Evolutionary conservation across 768 basidiomycete species (phyloP), one percentile per base, ranked within the genome.

Genomic region (Amanita polypyramis): DNA sequence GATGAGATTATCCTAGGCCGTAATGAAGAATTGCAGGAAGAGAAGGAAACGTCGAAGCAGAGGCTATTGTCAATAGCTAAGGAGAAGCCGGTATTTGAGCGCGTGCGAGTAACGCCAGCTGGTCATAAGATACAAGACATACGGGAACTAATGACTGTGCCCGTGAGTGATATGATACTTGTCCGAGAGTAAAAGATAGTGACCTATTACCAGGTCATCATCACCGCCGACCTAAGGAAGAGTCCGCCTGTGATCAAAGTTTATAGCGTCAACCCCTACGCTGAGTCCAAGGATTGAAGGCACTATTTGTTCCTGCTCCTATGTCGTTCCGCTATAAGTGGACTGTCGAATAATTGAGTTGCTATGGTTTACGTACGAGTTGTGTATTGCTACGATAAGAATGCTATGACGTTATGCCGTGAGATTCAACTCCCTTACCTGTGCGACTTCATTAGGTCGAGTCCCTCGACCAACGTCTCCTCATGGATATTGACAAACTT

Each of bases 71-170:
- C 90, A 11, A 79, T 82, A 47, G 75, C 80, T 17, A 90, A 87
- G 66, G 66, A 76, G 39, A 73, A 79, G 55, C 88, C 89, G 11
- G 68, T 76, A 52, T 96, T 95, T 58, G 90, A 95, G 61, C 92
- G 91, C 11, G 64, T 95, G 54, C 77, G 82, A 64, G 69, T 72
- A 32, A 84, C 79, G 0, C 53, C 74, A 11, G 69, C 83, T 39
- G 89, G 88, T n/a, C 95, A 98, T 66, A 86, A 79, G 72, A 89
- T 96, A 55, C 95, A 98, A 67, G 93, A 94, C 61, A 89, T 98
- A 60, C 81, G 75, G 56, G 93, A 96, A 63, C 66, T 96, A 58
- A 91, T 91, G 87, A 89, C 78, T 39, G 88, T 96, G 32, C 93
- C 92, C 47, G 92, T 93, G 67, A 57, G 84, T 75, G 11, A 12